phyloP scores from a whole-genome alignment of 352 stramenopile species.

The Globisporangium emineosum region DNA sequence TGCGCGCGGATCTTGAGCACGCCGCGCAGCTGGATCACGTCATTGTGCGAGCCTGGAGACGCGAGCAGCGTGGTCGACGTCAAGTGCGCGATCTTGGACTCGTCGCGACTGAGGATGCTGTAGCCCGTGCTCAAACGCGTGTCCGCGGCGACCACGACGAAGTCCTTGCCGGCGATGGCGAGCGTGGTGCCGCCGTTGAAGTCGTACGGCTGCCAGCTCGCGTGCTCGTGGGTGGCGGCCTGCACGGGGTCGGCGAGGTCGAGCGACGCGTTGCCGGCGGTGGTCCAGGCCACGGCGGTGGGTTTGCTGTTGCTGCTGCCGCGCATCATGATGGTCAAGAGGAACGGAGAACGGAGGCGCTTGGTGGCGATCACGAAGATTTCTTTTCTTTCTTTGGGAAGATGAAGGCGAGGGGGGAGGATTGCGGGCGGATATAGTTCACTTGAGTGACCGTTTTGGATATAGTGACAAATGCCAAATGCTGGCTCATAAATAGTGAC shows the following conservation, averaged over 20 bases:
- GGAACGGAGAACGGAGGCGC: neutral
- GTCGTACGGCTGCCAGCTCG: conserved; percentile 81
- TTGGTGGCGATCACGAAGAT: conserved; percentile 3
- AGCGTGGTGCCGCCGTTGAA: conserved; percentile 87
- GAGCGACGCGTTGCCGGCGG: conserved; percentile 46
- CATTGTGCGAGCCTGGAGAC: conserved; percentile 80
- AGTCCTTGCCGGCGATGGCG: conserved; percentile 94
- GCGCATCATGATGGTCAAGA: conserved; percentile 14
- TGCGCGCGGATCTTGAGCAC: conserved; percentile 78
- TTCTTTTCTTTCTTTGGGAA: conserved; percentile 4
- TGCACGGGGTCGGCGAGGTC: conserved; percentile 32
- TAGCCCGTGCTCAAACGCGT: conserved; percentile 97
- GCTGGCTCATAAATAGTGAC: neutral
- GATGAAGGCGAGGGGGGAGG: neutral
- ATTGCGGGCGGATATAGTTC: neutral
- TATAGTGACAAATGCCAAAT: neutral
- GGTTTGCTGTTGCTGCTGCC: conserved; percentile 31
- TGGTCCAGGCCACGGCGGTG: conserved; percentile 63
- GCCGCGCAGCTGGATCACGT: conserved; percentile 83
- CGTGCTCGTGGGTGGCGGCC: conserved; percentile 35
- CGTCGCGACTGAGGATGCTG: conserved; percentile 94
- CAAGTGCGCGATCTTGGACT: conserved; percentile 88
- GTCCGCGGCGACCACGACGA: conserved; percentile 95
- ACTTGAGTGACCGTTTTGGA: neutral
- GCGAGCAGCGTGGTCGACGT: conserved; percentile 71